Base-by-base conservation (phyloP, 768 basidiomycete genomes). In the Cystofilobasidium macerans region DNA sequence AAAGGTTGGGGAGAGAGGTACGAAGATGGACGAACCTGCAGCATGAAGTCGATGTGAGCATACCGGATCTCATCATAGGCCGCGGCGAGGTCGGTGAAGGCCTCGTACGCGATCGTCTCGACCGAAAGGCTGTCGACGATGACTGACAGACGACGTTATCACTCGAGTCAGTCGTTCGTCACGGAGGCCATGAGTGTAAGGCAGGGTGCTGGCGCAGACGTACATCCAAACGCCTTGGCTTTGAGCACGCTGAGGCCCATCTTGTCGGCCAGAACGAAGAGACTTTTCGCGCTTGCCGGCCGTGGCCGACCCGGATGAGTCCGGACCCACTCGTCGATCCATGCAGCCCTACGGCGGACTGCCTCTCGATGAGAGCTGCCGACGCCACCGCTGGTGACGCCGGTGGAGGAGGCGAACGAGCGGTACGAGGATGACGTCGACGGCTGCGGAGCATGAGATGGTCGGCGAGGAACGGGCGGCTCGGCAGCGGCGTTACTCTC, bases 41-140 rank as follows among this genome's bases (percentile, higher is more conserved):
- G 69, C 18, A 75, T 64, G 53, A 71, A 71, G 0, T 63, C 70
- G 16, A 73, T 57, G 47, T 75, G 67, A 13, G 83, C 86, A 81
- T 86, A 87, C 60, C 89, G 80, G 32, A 93, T 84, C 51, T 87
- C 85, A 61, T 86, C 85, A 70, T 88, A 91, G 0, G 84, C 83
- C 7, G 86, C 86, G 7, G 87, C 85, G 77, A 93, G 91, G 0
- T 85, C 83, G 14, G 86, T 88, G 72, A 93, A 93, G 42, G 87
- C 84, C 73, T 93, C 89, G 70, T 86, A 85, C 1, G 87, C 85
- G 60, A 91, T 86, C 74, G 90, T 92, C 18, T 86, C 82, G 16
- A 86, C 82, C 0, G 84, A 85, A 53, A 93, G 80, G 0, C 84
- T 84, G 68, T 83, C 85, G 69, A 84, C 78, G 53, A 93, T 91